A percentile compares a stretch with the other conserved stretches of the same genome.
Conservation (phyloP, 805 yeast genomes). For the Jamesozyma spencerorum region DNA sequence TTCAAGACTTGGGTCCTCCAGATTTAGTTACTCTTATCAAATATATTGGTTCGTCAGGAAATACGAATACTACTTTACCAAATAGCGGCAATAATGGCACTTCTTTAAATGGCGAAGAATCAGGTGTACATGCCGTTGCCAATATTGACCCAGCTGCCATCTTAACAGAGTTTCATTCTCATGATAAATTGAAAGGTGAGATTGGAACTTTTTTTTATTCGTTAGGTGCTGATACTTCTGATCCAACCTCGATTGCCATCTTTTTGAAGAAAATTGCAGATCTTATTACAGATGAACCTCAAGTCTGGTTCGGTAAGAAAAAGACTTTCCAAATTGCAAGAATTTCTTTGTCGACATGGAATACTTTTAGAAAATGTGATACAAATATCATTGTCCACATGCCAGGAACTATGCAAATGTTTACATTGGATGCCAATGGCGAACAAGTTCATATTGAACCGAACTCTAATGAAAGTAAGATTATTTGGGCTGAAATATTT, state of each 20-base stretch:
- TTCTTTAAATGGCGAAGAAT: conserved; percentile 5
- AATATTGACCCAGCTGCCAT: conserved; percentile 13
- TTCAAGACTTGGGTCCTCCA: conserved; percentile 65
- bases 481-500: conserved; percentile 47
- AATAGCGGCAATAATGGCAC: not conserved
- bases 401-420: conserved; percentile 63
- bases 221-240: conserved; percentile 68
- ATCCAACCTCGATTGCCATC: conserved; percentile 71
- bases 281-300: conserved; percentile 50
- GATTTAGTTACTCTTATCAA: conserved; percentile 40
- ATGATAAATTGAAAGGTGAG: conserved; percentile 37
- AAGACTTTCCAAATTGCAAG: conserved; percentile 64
- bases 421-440: conserved; percentile 26
- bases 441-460: conserved; percentile 20
- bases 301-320: conserved; percentile 72
- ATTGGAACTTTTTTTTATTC: conserved; percentile 67
- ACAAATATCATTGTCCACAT: conserved; percentile 63
- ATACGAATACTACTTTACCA: conserved; percentile 2
- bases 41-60: conserved; percentile 24
- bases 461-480: conserved; percentile 41
- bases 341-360: conserved; percentile 59
- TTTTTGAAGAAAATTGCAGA: conserved; percentile 60
- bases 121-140: conserved; percentile 7
- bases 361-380: conserved; percentile 53
- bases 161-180: conserved; percentile 20